These are phyloP conservation scores for Phytophthora multivora DNA, from an alignment of 352 stramenopile species.

Conservation along the genomic window DNA sequence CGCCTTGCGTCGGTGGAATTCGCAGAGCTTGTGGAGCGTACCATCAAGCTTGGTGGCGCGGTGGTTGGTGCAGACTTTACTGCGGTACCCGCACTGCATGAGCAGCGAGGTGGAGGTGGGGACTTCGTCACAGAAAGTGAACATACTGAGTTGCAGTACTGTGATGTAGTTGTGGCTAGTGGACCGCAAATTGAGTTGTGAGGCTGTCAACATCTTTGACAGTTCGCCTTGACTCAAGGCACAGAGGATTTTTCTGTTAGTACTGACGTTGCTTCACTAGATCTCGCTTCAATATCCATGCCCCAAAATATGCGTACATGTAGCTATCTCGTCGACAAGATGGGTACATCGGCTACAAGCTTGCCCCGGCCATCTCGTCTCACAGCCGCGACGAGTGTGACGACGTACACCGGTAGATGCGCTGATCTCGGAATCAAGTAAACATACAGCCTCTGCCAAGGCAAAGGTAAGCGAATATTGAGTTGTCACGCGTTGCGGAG, in stretches of 20 bases:
- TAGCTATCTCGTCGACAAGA: not conserved
- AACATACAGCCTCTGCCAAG: not conserved
- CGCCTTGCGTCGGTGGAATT: constrained; percentile 60
- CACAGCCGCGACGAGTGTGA: too few relatives aligned
- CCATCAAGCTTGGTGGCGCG: constrained; percentile 57
- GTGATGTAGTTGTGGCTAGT: constrained; percentile 9
- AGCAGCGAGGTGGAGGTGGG: constrained; percentile 22
- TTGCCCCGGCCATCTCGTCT: too few relatives aligned
- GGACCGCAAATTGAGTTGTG: constrained; percentile 27
- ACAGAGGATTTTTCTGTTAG: constrained; percentile 8
- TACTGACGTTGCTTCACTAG: not conserved
- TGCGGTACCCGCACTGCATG: constrained; percentile 49
- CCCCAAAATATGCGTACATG: too few relatives aligned
- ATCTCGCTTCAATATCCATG: not conserved
- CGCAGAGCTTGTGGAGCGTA: constrained; percentile 59
- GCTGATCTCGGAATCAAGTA: not conserved
- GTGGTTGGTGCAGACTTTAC: constrained; percentile 55
- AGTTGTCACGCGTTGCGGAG: not conserved
- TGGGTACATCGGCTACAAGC: not conserved
- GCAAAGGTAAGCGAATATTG: not conserved
- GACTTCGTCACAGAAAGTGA: constrained; percentile 21
- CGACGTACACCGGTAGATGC: too few relatives aligned
- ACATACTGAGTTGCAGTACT: constrained; percentile 10
- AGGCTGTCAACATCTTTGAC: not conserved
- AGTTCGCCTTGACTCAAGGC: too few relatives aligned